Evolutionary conservation across 495 filamentous ascomycete species (phyloP).

Genomic region (Geoglossum glabrum): DNA sequence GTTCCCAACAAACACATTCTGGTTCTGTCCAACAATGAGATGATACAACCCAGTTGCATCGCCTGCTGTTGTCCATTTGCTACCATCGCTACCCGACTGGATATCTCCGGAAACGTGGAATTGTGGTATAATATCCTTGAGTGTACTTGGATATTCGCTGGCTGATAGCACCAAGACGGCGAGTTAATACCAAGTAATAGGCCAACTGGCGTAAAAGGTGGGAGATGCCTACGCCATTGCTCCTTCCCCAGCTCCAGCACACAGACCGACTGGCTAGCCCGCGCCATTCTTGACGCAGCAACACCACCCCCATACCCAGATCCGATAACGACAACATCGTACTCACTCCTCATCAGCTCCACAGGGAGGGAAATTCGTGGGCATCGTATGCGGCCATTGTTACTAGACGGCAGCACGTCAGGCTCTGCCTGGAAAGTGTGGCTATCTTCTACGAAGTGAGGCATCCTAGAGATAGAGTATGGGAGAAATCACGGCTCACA

Average conservation of each 20-base stretch:
- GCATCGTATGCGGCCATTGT: neutral
- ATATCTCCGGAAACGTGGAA: conserved; percentile 37
- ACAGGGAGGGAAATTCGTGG: conserved; percentile 36
- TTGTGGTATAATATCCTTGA: conserved; percentile 25
- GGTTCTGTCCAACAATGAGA: conserved; percentile 39
- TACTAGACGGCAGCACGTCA: too few relatives aligned
- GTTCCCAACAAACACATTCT: conserved; percentile 45
- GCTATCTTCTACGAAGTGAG: too few relatives aligned
- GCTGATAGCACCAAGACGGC: conserved; percentile 13
- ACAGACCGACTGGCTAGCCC: conserved; percentile 38
- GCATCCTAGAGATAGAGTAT: too few relatives aligned
- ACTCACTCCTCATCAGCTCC: conserved; percentile 31
- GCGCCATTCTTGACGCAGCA: conserved; percentile 42
- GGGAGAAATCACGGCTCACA: too few relatives aligned
- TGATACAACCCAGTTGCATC: conserved; percentile 44
- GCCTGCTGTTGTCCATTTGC: conserved; percentile 23
- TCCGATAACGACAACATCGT: conserved; percentile 46
- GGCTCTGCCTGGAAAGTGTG: too few relatives aligned
- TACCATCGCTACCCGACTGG: conserved; percentile 20
- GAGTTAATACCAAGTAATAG: neutral
- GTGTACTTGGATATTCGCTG: conserved; percentile 35
- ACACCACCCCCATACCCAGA: conserved; percentile 50
- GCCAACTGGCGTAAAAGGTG: neutral
- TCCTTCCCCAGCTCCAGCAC: conserved; percentile 43
- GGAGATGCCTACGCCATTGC: conserved; percentile 27